Evolutionary conservation across 1,139 yeast species (phyloP).

Genomic region (Casaregolazyma lundiana): DNA sequence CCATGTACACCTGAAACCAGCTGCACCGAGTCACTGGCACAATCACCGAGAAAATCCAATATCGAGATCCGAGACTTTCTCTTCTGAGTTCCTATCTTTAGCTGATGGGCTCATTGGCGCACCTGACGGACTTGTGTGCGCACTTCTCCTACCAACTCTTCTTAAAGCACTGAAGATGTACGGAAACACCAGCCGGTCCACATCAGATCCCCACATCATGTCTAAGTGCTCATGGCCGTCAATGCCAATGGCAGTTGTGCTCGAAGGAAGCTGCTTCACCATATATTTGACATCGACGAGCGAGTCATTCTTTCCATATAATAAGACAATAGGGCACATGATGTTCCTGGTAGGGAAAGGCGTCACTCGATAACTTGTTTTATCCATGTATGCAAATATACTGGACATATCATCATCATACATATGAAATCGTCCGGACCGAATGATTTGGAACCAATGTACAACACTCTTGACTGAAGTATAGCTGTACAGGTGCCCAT

Average conservation of each 20-base stretch:
- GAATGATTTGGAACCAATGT: constrained; percentile 93
- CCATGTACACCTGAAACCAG: too few species aligned
- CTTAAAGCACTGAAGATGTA: constrained; percentile 40
- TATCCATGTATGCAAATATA: constrained; percentile 23
- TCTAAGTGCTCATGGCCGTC: constrained; percentile 77
- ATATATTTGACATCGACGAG: constrained; percentile 79
- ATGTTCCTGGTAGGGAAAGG: constrained; percentile 66
- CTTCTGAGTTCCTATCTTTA: neutral
- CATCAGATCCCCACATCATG: constrained; percentile 79
- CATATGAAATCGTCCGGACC: constrained; percentile 81
- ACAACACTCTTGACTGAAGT: constrained; percentile 90
- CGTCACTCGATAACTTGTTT: constrained; percentile 49
- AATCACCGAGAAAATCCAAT: too few species aligned
- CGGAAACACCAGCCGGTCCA: constrained; percentile 48
- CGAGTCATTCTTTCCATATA: constrained; percentile 79
- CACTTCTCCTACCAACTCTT: constrained; percentile 1
- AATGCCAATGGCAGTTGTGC: constrained; percentile 41
- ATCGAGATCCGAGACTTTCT: neutral
- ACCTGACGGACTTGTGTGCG: neutral
- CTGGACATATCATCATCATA: constrained; percentile 56
- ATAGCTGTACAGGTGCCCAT: constrained; percentile 81
- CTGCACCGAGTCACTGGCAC: too few species aligned
- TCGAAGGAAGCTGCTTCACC: constrained; percentile 50
- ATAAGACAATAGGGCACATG: constrained; percentile 61
- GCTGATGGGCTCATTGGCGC: too few species aligned